Percentiles rank a stretch among this genome's conserved stretches.
Evolutionary conservation across 2,329 filamentous ascomycete genomes (phyloP).

Genomic region (Rhynchosporium graminicola): DNA sequence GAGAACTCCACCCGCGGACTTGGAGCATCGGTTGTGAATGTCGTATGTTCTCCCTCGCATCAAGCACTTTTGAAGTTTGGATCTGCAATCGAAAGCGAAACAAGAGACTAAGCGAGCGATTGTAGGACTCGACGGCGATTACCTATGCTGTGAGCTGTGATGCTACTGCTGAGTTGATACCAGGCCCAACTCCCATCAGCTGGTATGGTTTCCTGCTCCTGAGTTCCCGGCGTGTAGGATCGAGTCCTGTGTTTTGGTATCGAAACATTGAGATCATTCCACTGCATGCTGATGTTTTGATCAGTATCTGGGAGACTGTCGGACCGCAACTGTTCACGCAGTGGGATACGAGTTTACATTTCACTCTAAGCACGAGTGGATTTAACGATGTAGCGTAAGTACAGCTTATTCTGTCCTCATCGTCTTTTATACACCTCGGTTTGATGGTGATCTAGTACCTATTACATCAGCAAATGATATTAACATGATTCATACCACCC

Average conservation of each 20-base stretch:
- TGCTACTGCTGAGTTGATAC: slow-evolving; percentile 8
- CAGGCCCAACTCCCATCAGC: not conserved
- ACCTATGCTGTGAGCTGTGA: slow-evolving; percentile 9
- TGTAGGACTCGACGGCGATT: slow-evolving; percentile 2
- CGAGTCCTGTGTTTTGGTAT: no score
- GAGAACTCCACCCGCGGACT: slow-evolving; percentile 6
- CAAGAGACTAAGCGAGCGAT: not conserved
- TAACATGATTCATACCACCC: no score
- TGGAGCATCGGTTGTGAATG: slow-evolving; percentile 2
- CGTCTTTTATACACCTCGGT: not conserved
- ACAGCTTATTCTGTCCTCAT: not conserved
- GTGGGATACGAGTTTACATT: not conserved
- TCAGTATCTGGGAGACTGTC: slow-evolving; percentile 4
- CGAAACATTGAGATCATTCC: no score
- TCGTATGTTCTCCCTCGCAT: not conserved
- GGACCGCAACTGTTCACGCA: slow-evolving; percentile 1
- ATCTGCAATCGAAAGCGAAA: not conserved
- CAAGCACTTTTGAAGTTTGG: not conserved
- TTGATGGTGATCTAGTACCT: not conserved
- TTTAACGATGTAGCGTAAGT: slow-evolving; percentile 2
- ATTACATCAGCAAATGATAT: no score
- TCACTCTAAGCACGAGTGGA: not conserved
- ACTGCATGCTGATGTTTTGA: no score
- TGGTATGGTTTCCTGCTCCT: not conserved
- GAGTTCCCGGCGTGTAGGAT: no score